These are phyloP conservation scores for Parsonsia alboflavescens DNA, from an alignment of 257 asterid species.

Conservation along the genomic window DNA sequence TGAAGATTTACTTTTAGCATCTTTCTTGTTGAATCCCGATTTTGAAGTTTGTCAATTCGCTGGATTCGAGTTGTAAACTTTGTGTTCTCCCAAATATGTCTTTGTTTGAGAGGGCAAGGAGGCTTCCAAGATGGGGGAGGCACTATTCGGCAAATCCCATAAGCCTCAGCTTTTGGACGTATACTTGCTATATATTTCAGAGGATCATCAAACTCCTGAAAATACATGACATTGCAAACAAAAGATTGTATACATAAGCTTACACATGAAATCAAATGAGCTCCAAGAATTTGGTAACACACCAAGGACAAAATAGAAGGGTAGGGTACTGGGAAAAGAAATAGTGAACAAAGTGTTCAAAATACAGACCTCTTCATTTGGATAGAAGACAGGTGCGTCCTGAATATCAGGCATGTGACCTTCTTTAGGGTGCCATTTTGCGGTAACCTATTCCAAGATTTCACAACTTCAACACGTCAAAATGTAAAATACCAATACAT, in stretches of 20 bases:
- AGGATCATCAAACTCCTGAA: conserved; percentile 87
- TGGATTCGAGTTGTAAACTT: conserved; percentile 84
- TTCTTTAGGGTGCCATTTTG: conserved; percentile 84
- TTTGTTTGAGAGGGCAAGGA: conserved; percentile 80
- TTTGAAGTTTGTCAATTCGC: conserved; percentile 89
- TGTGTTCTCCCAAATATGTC: conserved; percentile 54
- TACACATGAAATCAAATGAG: neutral
- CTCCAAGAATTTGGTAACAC: neutral
- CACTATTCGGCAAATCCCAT: conserved; percentile 95
- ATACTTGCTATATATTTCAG: conserved; percentile 75
- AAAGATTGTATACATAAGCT: neutral
- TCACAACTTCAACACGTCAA: conserved; percentile 13
- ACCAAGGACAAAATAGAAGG: neutral
- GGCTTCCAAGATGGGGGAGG: conserved; percentile 98
- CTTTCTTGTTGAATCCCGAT: conserved; percentile 67
- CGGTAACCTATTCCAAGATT: conserved; percentile 61
- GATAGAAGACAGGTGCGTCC: conserved; percentile 92
- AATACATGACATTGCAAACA: conserved; percentile 17
- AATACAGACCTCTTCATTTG: conserved; percentile 77
- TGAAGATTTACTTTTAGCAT: conserved; percentile 42
- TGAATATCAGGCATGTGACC: conserved; percentile 66
- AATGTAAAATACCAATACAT: conserved; percentile 2
- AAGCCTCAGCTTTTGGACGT: conserved; percentile 73
- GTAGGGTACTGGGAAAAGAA: neutral
- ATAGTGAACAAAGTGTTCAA: neutral